Evolutionary conservation across 1,284 basidiomycete species (phyloP), one percentile per base, ranked within the genome.

Genomic region (Tylopilus sp.): DNA sequence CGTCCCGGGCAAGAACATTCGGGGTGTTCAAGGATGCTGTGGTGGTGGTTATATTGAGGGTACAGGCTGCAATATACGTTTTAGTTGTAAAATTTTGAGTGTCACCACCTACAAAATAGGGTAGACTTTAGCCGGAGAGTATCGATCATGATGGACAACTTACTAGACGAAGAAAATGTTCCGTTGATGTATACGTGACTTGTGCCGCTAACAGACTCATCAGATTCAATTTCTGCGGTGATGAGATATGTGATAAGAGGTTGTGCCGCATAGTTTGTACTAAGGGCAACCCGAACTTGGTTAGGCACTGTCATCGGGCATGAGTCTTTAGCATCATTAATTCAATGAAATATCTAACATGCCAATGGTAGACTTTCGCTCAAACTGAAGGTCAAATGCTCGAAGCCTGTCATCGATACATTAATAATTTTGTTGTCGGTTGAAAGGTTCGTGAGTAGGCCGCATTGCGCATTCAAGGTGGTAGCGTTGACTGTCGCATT

Each of bases 361-460:
- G 47, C 47, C 32, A 9, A 49, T 8, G 26, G 57, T n/a, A 9
- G 57, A 38, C 26, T 24, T 29, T 29, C 29, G 29, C 29, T 29
- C 29, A 29, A 29, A 29, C 1, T 36, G 8, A 16, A 41, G 8
- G 6, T 24, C 2, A 60, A 22, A 12, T 52, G 18, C 6, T 54
- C 29, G 6, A 49, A 13, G n/a, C 47, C 47, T 18, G 24, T 9
- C 24, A 15, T 49, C 47, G 24, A 49, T 24, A 53, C 52, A 15
- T 3, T 41, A 7, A 60, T 29, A 7, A 29, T 36, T 36, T 39
- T 53, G 36, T 41, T 41, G 13, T 18, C 5, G 39, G 15, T 13
- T 41, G 60, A 61, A 29, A 61, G 22, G 36, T 61, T 61, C 10
- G 60, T 61, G 5, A 61, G 41, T 7, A 61, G 32, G 9, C 53